Evolutionary conservation across 192 early-diverging fungal genomes (phyloP), one percentile per base, ranked within the genome.

Genomic region (Linnemannia exigua): DNA sequence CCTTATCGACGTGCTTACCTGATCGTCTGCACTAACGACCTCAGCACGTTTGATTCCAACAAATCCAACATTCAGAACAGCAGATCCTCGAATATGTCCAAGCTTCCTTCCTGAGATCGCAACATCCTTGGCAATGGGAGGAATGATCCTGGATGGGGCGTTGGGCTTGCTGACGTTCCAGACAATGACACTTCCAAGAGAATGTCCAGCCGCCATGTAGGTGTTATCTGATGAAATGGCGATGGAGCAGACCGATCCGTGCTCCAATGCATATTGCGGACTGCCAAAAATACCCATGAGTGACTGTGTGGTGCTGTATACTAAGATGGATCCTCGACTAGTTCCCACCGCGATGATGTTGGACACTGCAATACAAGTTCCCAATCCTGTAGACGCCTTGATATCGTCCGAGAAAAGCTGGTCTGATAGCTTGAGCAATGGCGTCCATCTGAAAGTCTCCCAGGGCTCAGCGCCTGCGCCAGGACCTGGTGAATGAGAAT

Each of bases 381-480:
- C 77, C 5, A 85, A 54, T 76, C 78, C 79, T 50, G 79, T 75
- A 1, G 71, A 70, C 7, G 72, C 79, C 54, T 81, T 87, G 76
- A 88, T 87, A 20, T 82, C 88, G 22, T 89, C 79, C 7, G 91
- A 91, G 67, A 90, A 91, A 5, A 93, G 70, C 15, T 93, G 90
- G 50, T 92, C 91, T 9, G 92, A 93, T 22, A 93, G 80, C 76
- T 90, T 91, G 2, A 80, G 72, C 19, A 93, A 74, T 3, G 92
- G 91, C 11, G 89, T 89, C 92, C 92, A 93, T 79, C 88, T 75
- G 58, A 93, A 93, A 31, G 91, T 89, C 76, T 93, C 91, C 87
- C 89, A 90, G 38, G 91, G 89, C 36, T 91, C 88, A 16, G 86
- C 82, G 46, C 86, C 77, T 22, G 82, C 73, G 69, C 75, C 61